These are phyloP conservation scores for Fusarium marasasianum DNA, from an alignment of 2,329 filamentous ascomycete genomes.

Conservation along the genomic window DNA sequence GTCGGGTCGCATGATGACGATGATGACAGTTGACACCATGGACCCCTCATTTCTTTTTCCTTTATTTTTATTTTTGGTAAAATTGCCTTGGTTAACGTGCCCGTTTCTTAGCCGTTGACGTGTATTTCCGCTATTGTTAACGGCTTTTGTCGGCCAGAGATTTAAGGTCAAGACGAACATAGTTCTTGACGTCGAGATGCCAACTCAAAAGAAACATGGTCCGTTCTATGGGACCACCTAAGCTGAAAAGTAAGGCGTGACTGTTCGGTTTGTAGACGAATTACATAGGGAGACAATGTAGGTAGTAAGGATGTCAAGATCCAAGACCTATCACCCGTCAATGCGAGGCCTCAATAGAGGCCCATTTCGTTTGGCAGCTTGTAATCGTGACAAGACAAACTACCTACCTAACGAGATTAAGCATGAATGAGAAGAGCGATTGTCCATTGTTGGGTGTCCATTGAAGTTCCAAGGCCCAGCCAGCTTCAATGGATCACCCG, in stretches of 20 bases:
- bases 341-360: not conserved
- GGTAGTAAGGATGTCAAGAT: not conserved
- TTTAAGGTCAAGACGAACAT: not conserved
- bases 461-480: constrained; percentile 27
- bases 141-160: constrained; percentile 12
- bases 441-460: not conserved
- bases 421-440: constrained; percentile 15
- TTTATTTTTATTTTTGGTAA: not conserved
- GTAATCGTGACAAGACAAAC: not conserved
- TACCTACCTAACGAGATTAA: not conserved
- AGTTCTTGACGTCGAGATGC: not conserved
- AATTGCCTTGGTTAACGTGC: not conserved
- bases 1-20: constrained; percentile 32
- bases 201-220: not conserved
- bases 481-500: not conserved
- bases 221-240: not conserved
- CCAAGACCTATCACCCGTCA: not conserved
- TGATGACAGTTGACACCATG: constrained; percentile 36
- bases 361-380: not conserved
- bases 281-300: not conserved
- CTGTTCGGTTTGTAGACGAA: not conserved
- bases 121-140: constrained; percentile 13
- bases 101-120: constrained; percentile 25
- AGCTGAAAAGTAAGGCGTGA: not conserved
- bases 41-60: constrained; percentile 19